phyloP scores from a whole-genome alignment of 2,329 filamentous ascomycete genomes.

The Aspergillus sclerotialis region DNA sequence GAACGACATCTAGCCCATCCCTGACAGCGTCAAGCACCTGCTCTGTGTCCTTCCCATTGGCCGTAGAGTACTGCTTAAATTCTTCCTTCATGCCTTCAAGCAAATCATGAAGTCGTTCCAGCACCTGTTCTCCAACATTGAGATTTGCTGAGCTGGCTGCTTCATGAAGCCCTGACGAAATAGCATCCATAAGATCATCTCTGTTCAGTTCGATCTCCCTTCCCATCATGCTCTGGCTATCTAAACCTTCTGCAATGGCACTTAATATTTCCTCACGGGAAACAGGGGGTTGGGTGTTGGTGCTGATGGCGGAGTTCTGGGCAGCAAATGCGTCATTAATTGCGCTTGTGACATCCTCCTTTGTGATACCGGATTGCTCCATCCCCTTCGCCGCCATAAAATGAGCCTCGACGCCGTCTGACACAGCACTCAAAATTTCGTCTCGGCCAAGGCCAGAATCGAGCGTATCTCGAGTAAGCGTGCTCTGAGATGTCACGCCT shows the following conservation, averaged over 20 bases:
- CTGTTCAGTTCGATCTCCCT: constrained; percentile 55
- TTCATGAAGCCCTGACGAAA: constrained; percentile 51
- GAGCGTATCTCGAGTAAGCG: constrained; percentile 22
- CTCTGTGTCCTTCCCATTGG: constrained; percentile 74
- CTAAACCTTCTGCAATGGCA: constrained; percentile 54
- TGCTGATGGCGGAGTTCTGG: constrained; percentile 22
- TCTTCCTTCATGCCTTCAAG: constrained; percentile 56
- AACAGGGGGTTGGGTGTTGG: constrained; percentile 34
- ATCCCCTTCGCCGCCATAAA: constrained; percentile 50
- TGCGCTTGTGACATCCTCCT: constrained; percentile 22
- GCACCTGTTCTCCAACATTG: constrained; percentile 51
- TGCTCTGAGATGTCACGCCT: constrained; percentile 23
- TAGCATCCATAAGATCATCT: constrained; percentile 52
- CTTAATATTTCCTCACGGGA: constrained; percentile 51
- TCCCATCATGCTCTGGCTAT: constrained; percentile 36
- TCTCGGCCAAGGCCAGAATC: constrained; percentile 44
- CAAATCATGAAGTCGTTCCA: constrained; percentile 52
- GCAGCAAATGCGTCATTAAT: constrained; percentile 26
- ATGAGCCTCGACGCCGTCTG: constrained; percentile 48
- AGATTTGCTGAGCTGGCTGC: constrained; percentile 45
- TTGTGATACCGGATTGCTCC: constrained; percentile 25
- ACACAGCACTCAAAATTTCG: constrained; percentile 54
- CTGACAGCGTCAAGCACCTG: constrained; percentile 83
- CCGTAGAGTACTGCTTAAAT: constrained; percentile 71
- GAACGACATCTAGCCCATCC: constrained; percentile 75